Base-by-base conservation (phyloP, 2,329 filamentous ascomycete species). In the Pseudonectria foliicola region DNA sequence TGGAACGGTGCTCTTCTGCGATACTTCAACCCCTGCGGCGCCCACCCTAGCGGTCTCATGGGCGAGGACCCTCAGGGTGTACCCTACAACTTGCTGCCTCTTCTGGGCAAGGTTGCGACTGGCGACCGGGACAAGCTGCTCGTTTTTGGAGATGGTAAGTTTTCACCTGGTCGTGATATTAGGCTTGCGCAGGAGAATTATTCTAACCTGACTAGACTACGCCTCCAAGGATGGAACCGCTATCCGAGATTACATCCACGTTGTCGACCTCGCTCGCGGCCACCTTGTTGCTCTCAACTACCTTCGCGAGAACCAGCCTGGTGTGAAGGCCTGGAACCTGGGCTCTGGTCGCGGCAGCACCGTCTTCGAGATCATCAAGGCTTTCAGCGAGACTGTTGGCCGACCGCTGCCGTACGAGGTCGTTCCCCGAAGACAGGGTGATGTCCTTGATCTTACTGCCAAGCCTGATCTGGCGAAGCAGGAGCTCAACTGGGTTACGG, bases 231-330 rank as follows among this genome's bases (percentile, higher is more conserved):
- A 95, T 60, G 89, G 89, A 46, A 95, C 89, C 34, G 86, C 87
- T 44, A 95, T 95, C 60, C 84, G 92, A 52, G 92, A 98, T 68
- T 98, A 98, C 73, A 95, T 98, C 63, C 89, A 95, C 70, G 86
- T 95, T 39, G 74, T 94, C 44, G 89, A 95, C 56, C 79, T 95
- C 15, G 85, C 89, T 29, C 76, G 76, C 44, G 89, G 89, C 42
- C 89, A 95, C 62, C 70, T 95, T 39, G 77, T 85, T 40, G 92
- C 93, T 14, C 81, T 98, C 50, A 88, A 92, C 67, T 86, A 93
- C 67, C 81, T 95, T 33, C 83, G 84, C 51, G 74, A 84, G 46
- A 69, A 90, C 49, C 76, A 87, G 53, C 90, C 92, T 13, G 92
- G 92, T 37, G 85, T 95, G 48, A 84, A 86, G 60, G 89, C 88